phyloP scores from a whole-genome alignment of 805 yeast genomes.

The Grigorovia jiainica region DNA sequence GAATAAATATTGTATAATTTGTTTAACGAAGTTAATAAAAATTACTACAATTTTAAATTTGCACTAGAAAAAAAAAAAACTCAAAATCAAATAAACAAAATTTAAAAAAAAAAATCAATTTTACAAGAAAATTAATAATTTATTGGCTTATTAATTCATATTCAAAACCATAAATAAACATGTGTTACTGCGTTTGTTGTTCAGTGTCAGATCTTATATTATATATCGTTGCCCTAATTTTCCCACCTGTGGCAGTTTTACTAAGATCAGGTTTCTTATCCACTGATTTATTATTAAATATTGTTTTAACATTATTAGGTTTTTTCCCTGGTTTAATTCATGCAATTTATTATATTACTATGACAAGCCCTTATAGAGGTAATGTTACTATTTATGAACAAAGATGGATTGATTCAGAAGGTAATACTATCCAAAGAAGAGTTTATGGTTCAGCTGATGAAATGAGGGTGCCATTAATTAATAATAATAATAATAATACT shows the following conservation, averaged over 20 bases:
- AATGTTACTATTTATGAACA: slow-evolving; percentile 23
- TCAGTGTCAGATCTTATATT: slow-evolving; percentile 44
- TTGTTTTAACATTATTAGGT: slow-evolving; percentile 60
- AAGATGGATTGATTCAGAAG: slow-evolving; percentile 26
- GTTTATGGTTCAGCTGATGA: neutral
- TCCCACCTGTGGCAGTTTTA: slow-evolving; percentile 70
- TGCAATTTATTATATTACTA: slow-evolving; percentile 42
- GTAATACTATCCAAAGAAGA: slow-evolving; percentile 7
- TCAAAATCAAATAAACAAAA: too few relatives aligned
- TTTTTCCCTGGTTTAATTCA: slow-evolving; percentile 69
- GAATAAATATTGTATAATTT: too few relatives aligned
- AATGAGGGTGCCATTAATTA: slow-evolving; percentile 1
- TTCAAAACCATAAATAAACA: slow-evolving; percentile 5
- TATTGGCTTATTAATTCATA: too few relatives aligned
- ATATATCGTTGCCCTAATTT: slow-evolving; percentile 48
- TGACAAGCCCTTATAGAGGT: slow-evolving; percentile 24
- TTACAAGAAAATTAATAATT: too few relatives aligned
- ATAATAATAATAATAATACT: neutral
- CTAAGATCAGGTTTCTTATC: slow-evolving; percentile 55
- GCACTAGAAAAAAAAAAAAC: too few relatives aligned
- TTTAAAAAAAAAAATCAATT: too few relatives aligned
- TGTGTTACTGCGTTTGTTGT: slow-evolving; percentile 15
- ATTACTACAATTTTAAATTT: too few relatives aligned
- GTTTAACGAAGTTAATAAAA: too few relatives aligned
- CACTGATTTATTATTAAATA: slow-evolving; percentile 46